Evolutionary conservation across 1,284 basidiomycete genomes (phyloP).

Genomic region (Ganoderma lingzhi): DNA sequence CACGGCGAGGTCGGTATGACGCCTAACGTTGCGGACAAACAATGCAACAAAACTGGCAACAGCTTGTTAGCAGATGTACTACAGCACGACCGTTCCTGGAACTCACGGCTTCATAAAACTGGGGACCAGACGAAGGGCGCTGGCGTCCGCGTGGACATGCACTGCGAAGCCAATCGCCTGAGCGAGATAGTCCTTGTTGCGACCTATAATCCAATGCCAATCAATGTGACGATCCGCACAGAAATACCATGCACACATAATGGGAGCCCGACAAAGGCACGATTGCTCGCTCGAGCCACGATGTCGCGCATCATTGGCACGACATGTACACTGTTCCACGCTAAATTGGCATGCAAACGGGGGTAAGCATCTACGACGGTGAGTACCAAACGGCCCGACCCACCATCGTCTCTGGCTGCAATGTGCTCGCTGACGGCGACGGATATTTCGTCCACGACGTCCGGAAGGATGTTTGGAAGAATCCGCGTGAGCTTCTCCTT

Average conservation of each 20-base stretch:
- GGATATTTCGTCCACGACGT: slow-evolving; percentile 38
- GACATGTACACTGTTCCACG: slow-evolving; percentile 15
- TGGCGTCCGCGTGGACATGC: slow-evolving; percentile 18
- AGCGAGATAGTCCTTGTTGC: slow-evolving; percentile 24
- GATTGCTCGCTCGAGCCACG: slow-evolving; percentile 43
- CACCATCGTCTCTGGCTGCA: slow-evolving; percentile 19
- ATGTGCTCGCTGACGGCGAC: slow-evolving; percentile 31
- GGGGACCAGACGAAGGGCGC: slow-evolving; percentile 22
- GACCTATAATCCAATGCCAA: slow-evolving; percentile 7
- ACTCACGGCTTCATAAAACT: slow-evolving; percentile 5
- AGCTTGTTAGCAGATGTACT: too few species aligned
- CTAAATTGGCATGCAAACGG: background rate
- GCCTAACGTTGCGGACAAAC: too few species aligned
- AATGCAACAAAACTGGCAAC: too few species aligned
- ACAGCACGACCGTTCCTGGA: too few species aligned
- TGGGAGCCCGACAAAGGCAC: slow-evolving; percentile 53
- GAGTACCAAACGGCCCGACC: background rate
- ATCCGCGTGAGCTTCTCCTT: slow-evolving; percentile 35
- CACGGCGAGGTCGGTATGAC: too few species aligned
- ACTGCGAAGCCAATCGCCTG: slow-evolving; percentile 21
- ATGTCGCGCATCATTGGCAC: slow-evolving; percentile 15
- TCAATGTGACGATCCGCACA: background rate
- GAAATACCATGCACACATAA: slow-evolving; percentile 40
- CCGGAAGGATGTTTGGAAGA: slow-evolving; percentile 34
- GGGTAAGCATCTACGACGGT: background rate